Evolutionary conservation across 768 basidiomycete genomes (phyloP).

Genomic region (Serendipita sp.): DNA sequence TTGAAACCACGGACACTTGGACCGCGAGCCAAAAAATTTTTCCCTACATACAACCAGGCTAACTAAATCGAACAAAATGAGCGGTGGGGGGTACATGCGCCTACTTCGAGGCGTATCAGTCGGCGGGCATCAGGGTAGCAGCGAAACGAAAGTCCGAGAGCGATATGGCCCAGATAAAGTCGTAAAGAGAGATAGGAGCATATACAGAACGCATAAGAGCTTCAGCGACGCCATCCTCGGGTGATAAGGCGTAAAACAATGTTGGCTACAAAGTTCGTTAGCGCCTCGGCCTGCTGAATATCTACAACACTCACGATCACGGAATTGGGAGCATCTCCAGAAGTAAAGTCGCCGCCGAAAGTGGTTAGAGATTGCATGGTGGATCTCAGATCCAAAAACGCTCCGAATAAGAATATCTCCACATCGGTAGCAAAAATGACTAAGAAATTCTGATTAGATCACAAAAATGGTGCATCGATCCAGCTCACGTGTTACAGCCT

Average conservation of each 20-base stretch:
- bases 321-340: slow-evolving; percentile 4
- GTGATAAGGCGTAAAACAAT: neutral
- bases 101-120: neutral
- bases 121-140: neutral
- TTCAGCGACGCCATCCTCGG: neutral
- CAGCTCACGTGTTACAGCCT: neutral
- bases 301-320: neutral
- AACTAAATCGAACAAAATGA: neutral
- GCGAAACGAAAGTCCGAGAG: slow-evolving; percentile 3
- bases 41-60: slow-evolving; percentile 1
- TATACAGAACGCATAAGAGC: neutral
- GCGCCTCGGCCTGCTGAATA: neutral
- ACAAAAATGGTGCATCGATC: too few relatives aligned
- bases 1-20: neutral
- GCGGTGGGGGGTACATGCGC: neutral
- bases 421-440: slow-evolving; percentile 3
- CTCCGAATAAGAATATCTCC: slow-evolving; percentile 6
- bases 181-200: neutral
- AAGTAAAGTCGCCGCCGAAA: slow-evolving; percentile 1
- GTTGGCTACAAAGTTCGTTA: neutral
- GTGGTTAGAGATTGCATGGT: slow-evolving; percentile 5
- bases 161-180: neutral
- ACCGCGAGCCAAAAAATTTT: neutral
- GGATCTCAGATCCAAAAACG: slow-evolving; percentile 6
- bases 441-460: neutral